Conservation (phyloP, 1,284 basidiomycete species). For the Baeospora myosura region DNA sequence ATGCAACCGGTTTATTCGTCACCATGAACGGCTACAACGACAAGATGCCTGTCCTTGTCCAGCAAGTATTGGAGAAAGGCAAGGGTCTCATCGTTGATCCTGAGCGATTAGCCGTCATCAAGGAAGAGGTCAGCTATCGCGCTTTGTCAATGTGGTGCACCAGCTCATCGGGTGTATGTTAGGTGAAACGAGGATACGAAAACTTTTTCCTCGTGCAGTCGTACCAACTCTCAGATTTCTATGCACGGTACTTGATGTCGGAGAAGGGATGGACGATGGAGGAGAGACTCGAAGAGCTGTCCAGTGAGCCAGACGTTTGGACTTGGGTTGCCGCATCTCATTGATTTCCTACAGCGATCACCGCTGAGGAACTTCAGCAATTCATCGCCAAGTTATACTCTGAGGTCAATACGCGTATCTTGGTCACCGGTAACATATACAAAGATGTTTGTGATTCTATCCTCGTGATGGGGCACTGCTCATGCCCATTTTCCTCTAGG, state of each 20-base stretch:
- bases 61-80: slow-evolving; percentile 71
- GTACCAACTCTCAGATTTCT: slow-evolving; percentile 78
- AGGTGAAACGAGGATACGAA: slow-evolving; percentile 70
- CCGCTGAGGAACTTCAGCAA: slow-evolving; percentile 62
- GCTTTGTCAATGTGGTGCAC: not conserved
- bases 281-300: slow-evolving; percentile 76
- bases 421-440: slow-evolving; percentile 83
- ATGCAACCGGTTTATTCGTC: slow-evolving; percentile 66
- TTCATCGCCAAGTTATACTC: slow-evolving; percentile 64
- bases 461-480: slow-evolving; percentile 3
- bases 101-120: slow-evolving; percentile 76
- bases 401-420: slow-evolving; percentile 65
- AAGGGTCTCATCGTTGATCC: slow-evolving; percentile 63
- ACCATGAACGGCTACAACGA: slow-evolving; percentile 88
- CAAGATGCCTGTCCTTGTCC: slow-evolving; percentile 76
- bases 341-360: slow-evolving; percentile 46
- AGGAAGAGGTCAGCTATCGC: slow-evolving; percentile 61
- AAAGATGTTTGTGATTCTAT: slow-evolving; percentile 52
- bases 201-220: slow-evolving; percentile 88
- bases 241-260: slow-evolving; percentile 63
- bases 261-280: slow-evolving; percentile 74
- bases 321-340: not conserved
- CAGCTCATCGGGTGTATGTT: slow-evolving; percentile 4
- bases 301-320: slow-evolving; percentile 45
- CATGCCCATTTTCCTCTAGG: slow-evolving; percentile 37